Evolutionary conservation across 1,284 basidiomycete species (phyloP).

Genomic region (Exobasidium cylindrosporum): DNA sequence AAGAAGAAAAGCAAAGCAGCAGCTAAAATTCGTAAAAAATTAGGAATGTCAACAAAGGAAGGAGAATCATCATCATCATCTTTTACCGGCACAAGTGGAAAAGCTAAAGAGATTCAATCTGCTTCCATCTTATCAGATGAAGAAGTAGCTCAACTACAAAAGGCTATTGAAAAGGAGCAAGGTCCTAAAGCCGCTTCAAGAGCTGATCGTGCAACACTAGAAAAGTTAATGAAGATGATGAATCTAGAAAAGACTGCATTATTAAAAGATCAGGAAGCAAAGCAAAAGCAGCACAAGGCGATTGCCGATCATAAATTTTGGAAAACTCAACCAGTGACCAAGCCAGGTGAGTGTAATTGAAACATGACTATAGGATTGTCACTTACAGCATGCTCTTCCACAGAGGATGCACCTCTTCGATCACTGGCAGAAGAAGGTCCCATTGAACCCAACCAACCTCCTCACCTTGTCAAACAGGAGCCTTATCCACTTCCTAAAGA

Average conservation of each 20-base stretch:
- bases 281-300: slow-evolving; percentile 32
- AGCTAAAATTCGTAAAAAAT: slow-evolving; percentile 40
- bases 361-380: not conserved
- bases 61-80: not conserved
- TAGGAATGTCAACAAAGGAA: slow-evolving; percentile 22
- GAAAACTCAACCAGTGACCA: slow-evolving; percentile 72
- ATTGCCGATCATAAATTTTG: slow-evolving; percentile 54
- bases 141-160: slow-evolving; percentile 32
- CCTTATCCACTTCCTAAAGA: slow-evolving; percentile 85
- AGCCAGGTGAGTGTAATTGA: slow-evolving; percentile 50
- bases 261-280: slow-evolving; percentile 38
- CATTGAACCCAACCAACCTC: slow-evolving; percentile 78
- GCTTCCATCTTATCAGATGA: slow-evolving; percentile 26
- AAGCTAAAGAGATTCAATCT: not conserved
- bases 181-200: slow-evolving; percentile 32
- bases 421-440: slow-evolving; percentile 66
- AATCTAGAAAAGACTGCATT: slow-evolving; percentile 40
- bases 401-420: slow-evolving; percentile 11
- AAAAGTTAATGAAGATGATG: slow-evolving; percentile 42
- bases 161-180: slow-evolving; percentile 30
- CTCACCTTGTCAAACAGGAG: slow-evolving; percentile 77
- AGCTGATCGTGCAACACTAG: slow-evolving; percentile 34
- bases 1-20: slow-evolving; percentile 47
- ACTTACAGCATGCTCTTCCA: too few species aligned
- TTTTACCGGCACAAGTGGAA: slow-evolving; percentile 21